Conservation (phyloP, 1,284 basidiomycete genomes). For the Apiotrichum domesticum region DNA sequence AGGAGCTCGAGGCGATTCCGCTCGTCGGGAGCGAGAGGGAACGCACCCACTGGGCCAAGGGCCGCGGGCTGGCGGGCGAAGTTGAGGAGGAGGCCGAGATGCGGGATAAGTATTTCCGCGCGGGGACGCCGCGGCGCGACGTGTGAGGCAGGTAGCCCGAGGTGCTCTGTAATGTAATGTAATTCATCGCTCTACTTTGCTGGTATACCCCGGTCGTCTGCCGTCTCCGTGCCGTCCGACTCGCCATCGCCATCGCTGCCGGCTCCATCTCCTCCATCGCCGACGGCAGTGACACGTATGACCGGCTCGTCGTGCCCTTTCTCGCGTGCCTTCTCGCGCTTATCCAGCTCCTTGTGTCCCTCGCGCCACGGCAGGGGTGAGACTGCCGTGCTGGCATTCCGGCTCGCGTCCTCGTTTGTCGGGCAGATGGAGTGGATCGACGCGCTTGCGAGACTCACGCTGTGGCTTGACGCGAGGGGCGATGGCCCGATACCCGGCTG, state of each 20-base stretch:
- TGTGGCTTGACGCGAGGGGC: not conserved
- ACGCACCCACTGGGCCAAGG: conserved; percentile 25
- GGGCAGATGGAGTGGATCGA: not conserved
- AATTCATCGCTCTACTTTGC: not conserved
- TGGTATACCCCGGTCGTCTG: not conserved
- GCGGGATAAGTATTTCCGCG: conserved; percentile 29
- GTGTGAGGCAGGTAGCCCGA: not conserved
- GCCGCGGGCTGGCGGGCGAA: conserved; percentile 27
- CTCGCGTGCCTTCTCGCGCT: too few relatives aligned
- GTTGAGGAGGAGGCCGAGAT: conserved; percentile 34
- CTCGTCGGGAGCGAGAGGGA: conserved; percentile 1
- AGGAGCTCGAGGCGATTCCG: not conserved
- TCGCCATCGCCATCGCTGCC: not conserved
- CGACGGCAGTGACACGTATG: not conserved
- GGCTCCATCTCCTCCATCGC: not conserved
- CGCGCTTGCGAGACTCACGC: not conserved
- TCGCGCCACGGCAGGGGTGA: not conserved
- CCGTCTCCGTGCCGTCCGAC: conserved; percentile 1
- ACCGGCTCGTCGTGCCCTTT: too few relatives aligned
- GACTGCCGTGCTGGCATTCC: not conserved
- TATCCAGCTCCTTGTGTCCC: too few relatives aligned
- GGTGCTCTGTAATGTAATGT: not conserved
- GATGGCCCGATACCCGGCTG: not conserved
- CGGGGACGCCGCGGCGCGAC: conserved; percentile 26
- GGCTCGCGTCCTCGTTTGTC: not conserved